Evolutionary conservation across 805 yeast genomes (phyloP).

Genomic region (Isabelozyma pseudorhagii): DNA sequence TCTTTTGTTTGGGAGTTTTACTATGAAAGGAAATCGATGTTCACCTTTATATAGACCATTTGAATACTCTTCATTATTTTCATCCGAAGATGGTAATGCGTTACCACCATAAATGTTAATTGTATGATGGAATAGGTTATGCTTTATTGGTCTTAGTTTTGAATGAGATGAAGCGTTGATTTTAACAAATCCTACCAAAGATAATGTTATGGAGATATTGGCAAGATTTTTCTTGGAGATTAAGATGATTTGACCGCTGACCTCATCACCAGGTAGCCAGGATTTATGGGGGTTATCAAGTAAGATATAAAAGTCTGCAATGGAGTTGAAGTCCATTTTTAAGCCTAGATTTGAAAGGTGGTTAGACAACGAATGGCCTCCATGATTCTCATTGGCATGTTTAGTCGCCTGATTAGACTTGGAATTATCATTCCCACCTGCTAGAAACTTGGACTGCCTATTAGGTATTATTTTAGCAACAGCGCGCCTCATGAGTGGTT

Average conservation of each 20-base stretch:
- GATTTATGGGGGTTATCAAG: slow-evolving; percentile 72
- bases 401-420: neutral
- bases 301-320: slow-evolving; percentile 65
- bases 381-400: neutral
- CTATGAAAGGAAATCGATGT: slow-evolving; percentile 83
- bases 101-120: slow-evolving; percentile 54
- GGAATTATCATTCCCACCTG: neutral
- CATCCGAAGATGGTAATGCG: slow-evolving; percentile 6
- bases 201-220: slow-evolving; percentile 51
- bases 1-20: slow-evolving; percentile 72
- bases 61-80: slow-evolving; percentile 18
- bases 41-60: slow-evolving; percentile 74
- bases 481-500: slow-evolving; percentile 44
- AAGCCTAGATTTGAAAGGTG: slow-evolving; percentile 10
- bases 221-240: slow-evolving; percentile 53
- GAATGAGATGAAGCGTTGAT: slow-evolving; percentile 52
- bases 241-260: slow-evolving; percentile 61
- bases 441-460: slow-evolving; percentile 8
- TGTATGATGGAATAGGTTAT: slow-evolving; percentile 55
- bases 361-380: slow-evolving; percentile 1
- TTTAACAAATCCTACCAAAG: slow-evolving; percentile 56
- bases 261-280: slow-evolving; percentile 78
- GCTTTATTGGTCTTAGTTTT: slow-evolving; percentile 50
- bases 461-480: slow-evolving; percentile 41
- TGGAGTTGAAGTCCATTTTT: slow-evolving; percentile 37